Percentiles rank a stretch among this genome's conserved stretches.
These are phyloP conservation scores for Lasiodiplodia sp. DNA, from an alignment of 2,329 filamentous ascomycete species.

Conservation along the genomic window DNA sequence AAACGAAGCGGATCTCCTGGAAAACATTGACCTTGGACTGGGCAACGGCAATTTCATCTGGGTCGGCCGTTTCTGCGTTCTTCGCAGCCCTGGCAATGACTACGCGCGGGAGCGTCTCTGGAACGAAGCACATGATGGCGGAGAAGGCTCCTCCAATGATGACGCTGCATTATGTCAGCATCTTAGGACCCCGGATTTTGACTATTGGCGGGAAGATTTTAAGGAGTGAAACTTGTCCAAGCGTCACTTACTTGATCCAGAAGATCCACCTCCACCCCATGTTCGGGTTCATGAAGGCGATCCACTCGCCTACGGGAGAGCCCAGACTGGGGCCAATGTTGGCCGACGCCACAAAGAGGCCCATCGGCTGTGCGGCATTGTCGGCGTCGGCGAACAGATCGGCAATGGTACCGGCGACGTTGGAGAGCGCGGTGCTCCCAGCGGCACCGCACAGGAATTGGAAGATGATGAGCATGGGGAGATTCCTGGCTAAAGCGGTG, in stretches of 20 bases:
- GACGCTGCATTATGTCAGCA: slow-evolving; percentile 19
- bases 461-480: slow-evolving; percentile 31
- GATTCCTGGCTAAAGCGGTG: slow-evolving; percentile 23
- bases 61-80: slow-evolving; percentile 12
- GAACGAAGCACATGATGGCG: slow-evolving; percentile 18
- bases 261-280: slow-evolving; percentile 30
- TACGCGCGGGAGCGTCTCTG: slow-evolving; percentile 28
- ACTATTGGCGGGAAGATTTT: too few species aligned
- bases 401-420: slow-evolving; percentile 30
- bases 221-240: too few species aligned
- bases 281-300: slow-evolving; percentile 26
- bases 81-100: slow-evolving; percentile 27
- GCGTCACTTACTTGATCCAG: slow-evolving; percentile 27
- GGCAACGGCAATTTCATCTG: slow-evolving; percentile 24
- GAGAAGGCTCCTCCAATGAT: slow-evolving; percentile 29
- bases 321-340: slow-evolving; percentile 29
- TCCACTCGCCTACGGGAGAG: slow-evolving; percentile 29
- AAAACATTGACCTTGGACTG: slow-evolving; percentile 26
- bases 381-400: slow-evolving; percentile 30
- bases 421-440: slow-evolving; percentile 30
- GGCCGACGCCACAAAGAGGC: slow-evolving; percentile 30
- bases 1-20: slow-evolving; percentile 28
- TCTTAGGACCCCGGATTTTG: neutral
- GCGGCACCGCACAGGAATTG: slow-evolving; percentile 30
- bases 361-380: slow-evolving; percentile 30